A percentile compares a stretch with the other conserved stretches of the same genome.
Evolutionary conservation across 2,329 filamentous ascomycete genomes (phyloP).

Genomic region (Whalleya microplaca): DNA sequence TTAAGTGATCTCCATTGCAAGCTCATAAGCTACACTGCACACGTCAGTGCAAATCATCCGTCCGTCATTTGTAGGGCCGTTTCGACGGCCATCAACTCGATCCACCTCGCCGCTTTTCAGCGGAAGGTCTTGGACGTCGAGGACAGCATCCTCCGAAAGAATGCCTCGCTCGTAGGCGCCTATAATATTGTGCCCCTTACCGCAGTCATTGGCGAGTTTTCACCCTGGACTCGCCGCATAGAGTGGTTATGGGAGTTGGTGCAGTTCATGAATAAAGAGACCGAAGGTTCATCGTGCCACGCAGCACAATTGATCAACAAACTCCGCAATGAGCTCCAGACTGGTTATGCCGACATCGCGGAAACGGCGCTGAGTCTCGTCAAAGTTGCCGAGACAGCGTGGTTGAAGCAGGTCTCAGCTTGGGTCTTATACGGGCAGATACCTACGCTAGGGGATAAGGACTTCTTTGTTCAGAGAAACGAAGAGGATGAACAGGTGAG

Average conservation of each 20-base stretch:
- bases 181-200: slow-evolving; percentile 94
- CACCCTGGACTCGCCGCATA: slow-evolving; percentile 82
- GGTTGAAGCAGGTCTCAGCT: slow-evolving; percentile 86
- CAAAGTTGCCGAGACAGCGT: slow-evolving; percentile 82
- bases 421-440: slow-evolving; percentile 91
- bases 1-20: slow-evolving; percentile 78
- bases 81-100: slow-evolving; percentile 73
- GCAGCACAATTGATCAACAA: slow-evolving; percentile 78
- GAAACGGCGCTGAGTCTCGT: slow-evolving; percentile 73
- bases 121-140: slow-evolving; percentile 85
- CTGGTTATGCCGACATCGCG: slow-evolving; percentile 87
- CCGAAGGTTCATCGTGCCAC: slow-evolving; percentile 52
- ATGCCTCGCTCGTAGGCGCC: slow-evolving; percentile 81
- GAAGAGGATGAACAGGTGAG: slow-evolving; percentile 47
- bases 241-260: slow-evolving; percentile 82
- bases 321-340: slow-evolving; percentile 76
- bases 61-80: slow-evolving; percentile 88
- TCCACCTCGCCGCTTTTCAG: slow-evolving; percentile 81
- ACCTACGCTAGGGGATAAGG: slow-evolving; percentile 74
- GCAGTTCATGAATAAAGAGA: slow-evolving; percentile 63
- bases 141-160: slow-evolving; percentile 72
- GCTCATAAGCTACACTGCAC: slow-evolving; percentile 67
- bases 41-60: slow-evolving; percentile 70
- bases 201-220: slow-evolving; percentile 80
- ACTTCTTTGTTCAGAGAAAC: slow-evolving; percentile 78